These are phyloP conservation scores for Phoma sp. DNA, from an alignment of 2,329 filamentous ascomycete species.

Conservation along the genomic window DNA sequence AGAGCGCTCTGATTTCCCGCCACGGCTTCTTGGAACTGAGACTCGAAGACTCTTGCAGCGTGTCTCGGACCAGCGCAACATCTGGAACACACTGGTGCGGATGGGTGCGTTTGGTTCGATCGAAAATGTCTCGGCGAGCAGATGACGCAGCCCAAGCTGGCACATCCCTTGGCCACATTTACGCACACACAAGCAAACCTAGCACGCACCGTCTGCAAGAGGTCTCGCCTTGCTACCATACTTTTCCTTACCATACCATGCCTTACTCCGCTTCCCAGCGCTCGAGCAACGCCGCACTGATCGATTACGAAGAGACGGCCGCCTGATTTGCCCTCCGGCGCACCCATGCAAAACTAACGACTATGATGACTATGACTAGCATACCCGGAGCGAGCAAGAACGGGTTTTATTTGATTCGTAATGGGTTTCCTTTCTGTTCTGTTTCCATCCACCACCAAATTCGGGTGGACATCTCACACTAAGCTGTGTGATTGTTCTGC, in stretches of 20 bases:
- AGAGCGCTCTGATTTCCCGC: conserved; percentile 2
- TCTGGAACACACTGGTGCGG: conserved; percentile 14
- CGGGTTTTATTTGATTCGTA: conserved; percentile 16
- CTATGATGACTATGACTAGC: conserved; percentile 45
- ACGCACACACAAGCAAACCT: background rate
- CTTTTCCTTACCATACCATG: too few species aligned
- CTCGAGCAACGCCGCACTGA: conserved; percentile 22
- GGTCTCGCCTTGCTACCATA: conserved; percentile 39
- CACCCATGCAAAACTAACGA: conserved; percentile 35
- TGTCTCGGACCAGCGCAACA: conserved; percentile 15
- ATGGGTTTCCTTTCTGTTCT: conserved; percentile 19
- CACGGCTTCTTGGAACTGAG: background rate
- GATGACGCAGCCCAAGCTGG: background rate
- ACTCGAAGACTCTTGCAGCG: conserved; percentile 12
- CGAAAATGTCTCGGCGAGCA: conserved; percentile 22
- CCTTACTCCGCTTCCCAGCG: conserved; percentile 24
- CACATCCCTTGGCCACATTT: background rate
- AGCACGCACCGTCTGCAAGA: conserved; percentile 22
- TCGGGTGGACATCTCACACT: conserved; percentile 2
- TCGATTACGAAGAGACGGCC: conserved; percentile 26
- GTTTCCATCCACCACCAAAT: conserved; percentile 4
- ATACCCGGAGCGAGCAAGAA: conserved; percentile 39
- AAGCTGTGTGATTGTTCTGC: background rate
- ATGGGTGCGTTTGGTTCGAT: too few species aligned
- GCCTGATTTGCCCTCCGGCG: conserved; percentile 15